These are phyloP conservation scores for Apiotrichum gracile DNA, from an alignment of 1,284 basidiomycete genomes.

Conservation along the genomic window DNA sequence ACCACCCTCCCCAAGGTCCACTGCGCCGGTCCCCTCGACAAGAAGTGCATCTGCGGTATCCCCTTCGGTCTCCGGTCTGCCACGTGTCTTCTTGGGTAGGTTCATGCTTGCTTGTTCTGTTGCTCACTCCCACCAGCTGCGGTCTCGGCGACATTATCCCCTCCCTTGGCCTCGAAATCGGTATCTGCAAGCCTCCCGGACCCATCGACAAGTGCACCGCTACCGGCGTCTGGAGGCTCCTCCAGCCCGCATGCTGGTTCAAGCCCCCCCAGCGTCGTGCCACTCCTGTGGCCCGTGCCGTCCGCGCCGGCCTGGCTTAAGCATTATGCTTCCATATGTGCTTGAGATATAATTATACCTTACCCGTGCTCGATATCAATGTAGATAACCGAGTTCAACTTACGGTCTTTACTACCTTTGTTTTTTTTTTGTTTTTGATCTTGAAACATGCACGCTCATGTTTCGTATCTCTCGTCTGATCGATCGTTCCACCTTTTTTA, in stretches of 20 bases:
- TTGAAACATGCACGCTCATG: too few relatives aligned
- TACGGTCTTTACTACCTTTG: too few relatives aligned
- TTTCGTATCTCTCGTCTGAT: too few relatives aligned
- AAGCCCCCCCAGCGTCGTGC: background rate
- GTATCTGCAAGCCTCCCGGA: background rate
- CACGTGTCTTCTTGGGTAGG: background rate
- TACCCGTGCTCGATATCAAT: too few relatives aligned
- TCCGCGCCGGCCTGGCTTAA: background rate
- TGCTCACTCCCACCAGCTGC: background rate
- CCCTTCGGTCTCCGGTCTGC: background rate
- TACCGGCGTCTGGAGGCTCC: slow-evolving; percentile 2
- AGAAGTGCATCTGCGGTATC: slow-evolving; percentile 4
- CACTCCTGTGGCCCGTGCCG: background rate
- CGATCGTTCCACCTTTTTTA: too few relatives aligned
- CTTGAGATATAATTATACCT: too few relatives aligned
- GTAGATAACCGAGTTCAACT: too few relatives aligned
- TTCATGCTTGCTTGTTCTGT: background rate
- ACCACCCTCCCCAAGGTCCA: background rate
- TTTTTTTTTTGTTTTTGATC: too few relatives aligned
- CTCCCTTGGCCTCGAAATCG: slow-evolving; percentile 1
- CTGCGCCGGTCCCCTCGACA: slow-evolving; percentile 7
- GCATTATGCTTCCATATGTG: too few relatives aligned
- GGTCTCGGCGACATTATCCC: background rate
- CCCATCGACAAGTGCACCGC: background rate
- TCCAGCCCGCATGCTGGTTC: slow-evolving; percentile 2